Base-by-base conservation (phyloP, 2,329 filamentous ascomycete genomes). In the Blastomyces emzantsi region DNA sequence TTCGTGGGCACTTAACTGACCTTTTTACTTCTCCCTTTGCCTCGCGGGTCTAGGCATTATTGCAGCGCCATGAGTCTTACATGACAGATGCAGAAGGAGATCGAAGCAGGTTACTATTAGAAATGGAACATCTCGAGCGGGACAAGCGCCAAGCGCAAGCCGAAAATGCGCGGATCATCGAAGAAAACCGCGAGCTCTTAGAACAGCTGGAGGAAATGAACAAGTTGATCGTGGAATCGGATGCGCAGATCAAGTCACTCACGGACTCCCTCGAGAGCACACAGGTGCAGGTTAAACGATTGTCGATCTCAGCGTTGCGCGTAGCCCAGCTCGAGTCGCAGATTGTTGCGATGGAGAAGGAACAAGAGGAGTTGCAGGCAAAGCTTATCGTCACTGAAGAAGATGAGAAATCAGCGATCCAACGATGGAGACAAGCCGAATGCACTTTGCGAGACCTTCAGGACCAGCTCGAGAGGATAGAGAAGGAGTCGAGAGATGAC, bases 11-110 rank as follows among this genome's bases (percentile, higher is more conserved):
- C 9, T 22, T 57, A 43, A 28, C 55, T 57, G 36, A 57, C 41
- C 72, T 61, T 67, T 72, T 13, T 39, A 39, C 71, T 68, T 65
- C 69, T 67, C 64, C 66, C 57, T 66, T 67, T 61, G 45, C 65
- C 51, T 57, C 11, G 19, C 22, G 11, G n/a, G 15, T 45, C 22
- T 61, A 97, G 94, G 92, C 92, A 65, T 83, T 99, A 63, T 85
- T 99, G 52, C 86, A 89, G 67, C 89, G 93, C 71, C 92, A 99
- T 83, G 92, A 97, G 80, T 87, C 90, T 65, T 97, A 96, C 77
- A 93, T 97, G 83, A 88, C 88, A 69, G 91, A 96, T 75, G 91
- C 92, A 65, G 92, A 96, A 80, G 86, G 87, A 69, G 92, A 97
- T 74, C 89, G 92, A 65, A 79, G 82, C 66, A 85, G 87, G 66